A percentile compares a stretch with the other conserved stretches of the same genome.
These are phyloP conservation scores for Epichloe sp. DNA, from an alignment of 2,329 filamentous ascomycete genomes.

Conservation along the genomic window DNA sequence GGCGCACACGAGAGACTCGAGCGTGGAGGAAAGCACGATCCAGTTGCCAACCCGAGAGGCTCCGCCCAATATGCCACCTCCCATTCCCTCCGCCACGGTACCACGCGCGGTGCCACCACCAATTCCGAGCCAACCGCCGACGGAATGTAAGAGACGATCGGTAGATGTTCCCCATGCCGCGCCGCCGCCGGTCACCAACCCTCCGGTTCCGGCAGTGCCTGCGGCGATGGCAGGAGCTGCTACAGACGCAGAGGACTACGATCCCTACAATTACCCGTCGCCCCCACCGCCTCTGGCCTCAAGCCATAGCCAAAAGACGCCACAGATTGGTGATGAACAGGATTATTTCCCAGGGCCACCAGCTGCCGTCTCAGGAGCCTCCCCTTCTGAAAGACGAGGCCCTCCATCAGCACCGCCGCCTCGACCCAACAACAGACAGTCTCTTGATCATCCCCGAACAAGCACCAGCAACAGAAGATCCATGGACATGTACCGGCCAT, in stretches of 20 bases:
- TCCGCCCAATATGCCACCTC: constrained; percentile 38
- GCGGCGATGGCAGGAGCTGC: neutral
- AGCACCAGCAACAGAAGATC: constrained; percentile 42
- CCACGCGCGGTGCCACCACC: constrained; percentile 53
- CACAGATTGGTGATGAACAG: constrained; percentile 30
- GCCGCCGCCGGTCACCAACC: constrained; percentile 38
- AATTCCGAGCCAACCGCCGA: constrained; percentile 46
- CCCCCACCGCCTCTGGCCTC: constrained; percentile 13
- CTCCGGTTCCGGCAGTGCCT: constrained; percentile 9
- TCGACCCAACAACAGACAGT: constrained; percentile 16
- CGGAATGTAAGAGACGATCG: constrained; percentile 45
- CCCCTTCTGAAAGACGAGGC: constrained; percentile 26
- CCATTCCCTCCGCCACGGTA: constrained; percentile 37
- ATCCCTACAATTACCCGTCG: constrained; percentile 46
- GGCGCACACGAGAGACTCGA: constrained; percentile 63
- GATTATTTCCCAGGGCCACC: constrained; percentile 34
- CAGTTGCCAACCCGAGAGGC: constrained; percentile 37
- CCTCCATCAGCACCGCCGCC: constrained; percentile 23
- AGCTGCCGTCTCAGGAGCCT: constrained; percentile 28
- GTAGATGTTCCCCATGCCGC: constrained; percentile 57
- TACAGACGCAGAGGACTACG: constrained; percentile 52
- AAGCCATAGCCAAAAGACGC: constrained; percentile 21
- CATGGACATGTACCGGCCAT: constrained; percentile 62
- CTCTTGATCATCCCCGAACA: constrained; percentile 24
- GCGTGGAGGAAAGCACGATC: constrained; percentile 56